A percentile compares a stretch with the other conserved stretches of the same genome.
phyloP scores from a whole-genome alignment of 495 filamentous ascomycete genomes.

The Hyaloscypha finlandica region DNA sequence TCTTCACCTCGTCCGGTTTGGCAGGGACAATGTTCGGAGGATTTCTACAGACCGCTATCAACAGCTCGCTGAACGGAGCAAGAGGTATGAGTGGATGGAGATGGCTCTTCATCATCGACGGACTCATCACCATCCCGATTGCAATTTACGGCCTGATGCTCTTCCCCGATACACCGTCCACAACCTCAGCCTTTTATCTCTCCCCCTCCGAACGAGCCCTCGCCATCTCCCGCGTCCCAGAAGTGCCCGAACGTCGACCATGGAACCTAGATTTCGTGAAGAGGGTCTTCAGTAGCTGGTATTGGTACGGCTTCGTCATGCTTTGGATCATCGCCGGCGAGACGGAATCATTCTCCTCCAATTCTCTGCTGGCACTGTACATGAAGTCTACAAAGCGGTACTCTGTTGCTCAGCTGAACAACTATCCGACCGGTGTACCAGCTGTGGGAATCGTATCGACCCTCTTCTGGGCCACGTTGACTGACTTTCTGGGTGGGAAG shows the following conservation, averaged over 20 bases:
- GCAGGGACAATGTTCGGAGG: slow-evolving; percentile 49
- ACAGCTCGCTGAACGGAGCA: slow-evolving; percentile 49
- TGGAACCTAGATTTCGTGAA: slow-evolving; percentile 45
- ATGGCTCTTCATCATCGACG: slow-evolving; percentile 65
- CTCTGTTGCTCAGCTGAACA: slow-evolving; percentile 48
- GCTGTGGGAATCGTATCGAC: slow-evolving; percentile 53
- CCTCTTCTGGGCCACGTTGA: slow-evolving; percentile 54
- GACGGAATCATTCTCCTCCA: slow-evolving; percentile 52
- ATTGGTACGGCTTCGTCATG: slow-evolving; percentile 52
- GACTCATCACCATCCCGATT: slow-evolving; percentile 51
- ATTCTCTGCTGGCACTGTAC: slow-evolving; percentile 47
- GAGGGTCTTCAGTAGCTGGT: slow-evolving; percentile 43
- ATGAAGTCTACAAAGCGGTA: slow-evolving; percentile 46
- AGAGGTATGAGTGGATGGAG: slow-evolving; percentile 61
- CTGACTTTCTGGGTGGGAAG: slow-evolving; percentile 51
- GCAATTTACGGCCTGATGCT: slow-evolving; percentile 59
- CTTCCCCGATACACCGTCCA: slow-evolving; percentile 61
- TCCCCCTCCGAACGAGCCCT: slow-evolving; percentile 44
- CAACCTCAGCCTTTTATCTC: slow-evolving; percentile 56
- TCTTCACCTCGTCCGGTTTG: slow-evolving; percentile 56
- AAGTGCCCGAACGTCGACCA: slow-evolving; percentile 35
- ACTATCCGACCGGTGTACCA: slow-evolving; percentile 49
- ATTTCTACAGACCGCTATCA: slow-evolving; percentile 63
- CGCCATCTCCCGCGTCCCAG: slow-evolving; percentile 45
- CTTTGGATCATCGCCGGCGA: slow-evolving; percentile 52